Evolutionary conservation across 345 rosid genomes (phyloP).

Genomic region (Populus deltoides): DNA sequence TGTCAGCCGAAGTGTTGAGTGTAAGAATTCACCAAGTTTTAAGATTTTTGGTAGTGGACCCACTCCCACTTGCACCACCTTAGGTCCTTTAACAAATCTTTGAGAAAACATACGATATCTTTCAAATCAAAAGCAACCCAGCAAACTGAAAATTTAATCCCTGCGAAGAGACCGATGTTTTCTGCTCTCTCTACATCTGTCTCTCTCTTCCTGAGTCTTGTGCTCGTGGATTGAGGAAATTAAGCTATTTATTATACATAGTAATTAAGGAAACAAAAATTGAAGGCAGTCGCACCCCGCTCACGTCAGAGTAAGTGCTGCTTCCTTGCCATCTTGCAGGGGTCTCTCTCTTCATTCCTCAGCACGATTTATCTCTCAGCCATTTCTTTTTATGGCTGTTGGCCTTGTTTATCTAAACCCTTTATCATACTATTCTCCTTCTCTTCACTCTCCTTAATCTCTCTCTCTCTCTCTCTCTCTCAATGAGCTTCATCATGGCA

Average conservation of each 20-base stretch:
- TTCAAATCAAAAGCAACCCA: constrained; percentile 7
- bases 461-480: background rate
- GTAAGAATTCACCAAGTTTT: background rate
- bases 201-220: background rate
- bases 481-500: constrained; percentile 27
- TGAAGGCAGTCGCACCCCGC: constrained; percentile 14
- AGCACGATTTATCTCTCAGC: constrained; percentile 26
- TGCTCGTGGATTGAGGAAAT: background rate
- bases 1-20: constrained; percentile 1
- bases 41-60: background rate
- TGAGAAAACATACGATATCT: background rate
- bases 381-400: constrained; percentile 22
- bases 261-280: background rate
- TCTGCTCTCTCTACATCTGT: background rate
- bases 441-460: background rate
- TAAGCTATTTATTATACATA: background rate
- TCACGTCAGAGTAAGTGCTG: constrained; percentile 39
- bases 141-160: constrained; percentile 9
- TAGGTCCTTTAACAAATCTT: background rate
- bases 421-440: background rate
- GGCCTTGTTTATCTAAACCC: constrained; percentile 20
- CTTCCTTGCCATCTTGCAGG: constrained; percentile 51
- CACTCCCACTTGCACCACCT: constrained; percentile 8
- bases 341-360: constrained; percentile 37
- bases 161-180: constrained; percentile 7